Evolutionary conservation across 495 filamentous ascomycete genomes (phyloP), one percentile per base, ranked within the genome.

Genomic region (Neurospora sp.): DNA sequence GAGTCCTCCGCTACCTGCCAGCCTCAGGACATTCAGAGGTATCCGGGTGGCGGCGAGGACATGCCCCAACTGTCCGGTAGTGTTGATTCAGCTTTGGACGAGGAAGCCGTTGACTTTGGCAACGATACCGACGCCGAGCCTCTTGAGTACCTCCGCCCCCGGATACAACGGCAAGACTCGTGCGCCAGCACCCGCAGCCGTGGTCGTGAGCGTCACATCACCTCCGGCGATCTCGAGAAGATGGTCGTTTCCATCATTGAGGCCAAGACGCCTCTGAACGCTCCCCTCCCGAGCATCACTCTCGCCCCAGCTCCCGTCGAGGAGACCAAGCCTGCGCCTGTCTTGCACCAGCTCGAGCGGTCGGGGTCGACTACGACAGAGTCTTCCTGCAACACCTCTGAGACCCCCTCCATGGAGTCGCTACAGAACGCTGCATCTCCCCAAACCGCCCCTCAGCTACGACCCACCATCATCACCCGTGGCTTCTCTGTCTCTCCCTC

Each of bases 401-500:
- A 80, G 46, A 73, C 71, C 53, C 72, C 78, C 11, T 81, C 81
- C 22, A 71, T 76, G 37, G 72, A 80, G 69, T 79, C 74, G 20
- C 68, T 68, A 81, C 81, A 73, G 84, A 79, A 48, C 77, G 79
- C 59, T 78, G 81, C 71, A 72, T 79, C 40, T 37, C 73, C 69
- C 71, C 82, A 76, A 70, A 31, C 77, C 78, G 16, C 85, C 85
- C 69, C 76, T 87, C 76, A 89, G 53, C 53, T 87, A 78, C 88
- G 86, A 41, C 53, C 53, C 53, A 89, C 90, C 1, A 91, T 92
- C 71, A 86, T 98, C 68, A 89, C 97, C 71, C 90, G 93, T 72
- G 96, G 95, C 27, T 99, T 98, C 81, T 93, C 92, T 0, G 98
- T 98, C 81, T 93, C 92, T 0, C 93, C 92, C 7, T 91, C 91